Evolutionary conservation across 495 filamentous ascomycete genomes (phyloP).

Genomic region (Xylaria nigripes): DNA sequence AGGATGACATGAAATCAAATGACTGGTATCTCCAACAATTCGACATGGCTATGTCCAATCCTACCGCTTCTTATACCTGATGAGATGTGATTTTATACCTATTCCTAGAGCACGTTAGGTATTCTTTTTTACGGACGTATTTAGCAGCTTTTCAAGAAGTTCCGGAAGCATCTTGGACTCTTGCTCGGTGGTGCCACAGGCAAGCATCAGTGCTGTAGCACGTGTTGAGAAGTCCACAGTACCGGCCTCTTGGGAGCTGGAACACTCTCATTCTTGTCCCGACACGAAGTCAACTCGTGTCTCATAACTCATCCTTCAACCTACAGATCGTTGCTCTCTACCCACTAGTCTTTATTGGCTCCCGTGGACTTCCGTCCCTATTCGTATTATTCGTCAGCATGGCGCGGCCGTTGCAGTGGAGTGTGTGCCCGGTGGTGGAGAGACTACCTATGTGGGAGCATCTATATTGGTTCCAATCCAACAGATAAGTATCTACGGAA

Average conservation of each 20-base stretch:
- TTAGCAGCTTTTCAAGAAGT: too few relatives aligned
- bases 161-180: neutral
- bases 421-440: slow-evolving; percentile 1
- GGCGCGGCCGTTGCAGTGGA: neutral
- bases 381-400: neutral
- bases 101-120: too few relatives aligned
- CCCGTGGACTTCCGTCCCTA: neutral
- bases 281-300: neutral
- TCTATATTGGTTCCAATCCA: too few relatives aligned
- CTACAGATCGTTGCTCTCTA: neutral
- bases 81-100: too few relatives aligned
- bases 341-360: neutral
- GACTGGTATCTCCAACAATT: neutral
- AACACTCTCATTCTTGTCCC: neutral
- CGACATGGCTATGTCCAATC: neutral
- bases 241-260: neutral
- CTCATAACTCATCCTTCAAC: neutral
- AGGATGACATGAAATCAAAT: neutral
- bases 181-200: neutral
- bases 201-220: neutral
- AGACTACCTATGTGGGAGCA: too few relatives aligned
- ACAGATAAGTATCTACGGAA: neutral
- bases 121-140: too few relatives aligned
- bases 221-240: neutral
- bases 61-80: neutral